Conservation (phyloP, 2,329 filamentous ascomycete genomes). For the Daldinia eschscholtzii region DNA sequence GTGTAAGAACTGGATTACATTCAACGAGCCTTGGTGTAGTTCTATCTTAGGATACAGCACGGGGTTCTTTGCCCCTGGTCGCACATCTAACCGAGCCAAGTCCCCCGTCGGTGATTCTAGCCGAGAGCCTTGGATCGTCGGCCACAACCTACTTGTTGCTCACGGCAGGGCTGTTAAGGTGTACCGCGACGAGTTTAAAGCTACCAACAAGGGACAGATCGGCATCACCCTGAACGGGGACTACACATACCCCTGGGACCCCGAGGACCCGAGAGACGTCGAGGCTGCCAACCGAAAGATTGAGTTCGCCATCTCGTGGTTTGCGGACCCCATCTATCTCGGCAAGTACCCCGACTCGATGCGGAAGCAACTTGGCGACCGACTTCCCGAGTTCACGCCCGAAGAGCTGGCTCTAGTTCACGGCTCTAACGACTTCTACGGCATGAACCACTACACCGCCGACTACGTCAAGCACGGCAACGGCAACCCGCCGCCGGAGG, state of each 20-base stretch:
- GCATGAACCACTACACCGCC: slow-evolving; percentile 94
- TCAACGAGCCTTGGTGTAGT: slow-evolving; percentile 91
- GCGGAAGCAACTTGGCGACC: slow-evolving; percentile 81
- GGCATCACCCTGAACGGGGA: slow-evolving; percentile 91
- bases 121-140: slow-evolving; percentile 84
- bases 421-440: slow-evolving; percentile 93
- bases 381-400: slow-evolving; percentile 79
- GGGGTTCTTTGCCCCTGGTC: slow-evolving; percentile 85
- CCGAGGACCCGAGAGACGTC: slow-evolving; percentile 78
- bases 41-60: slow-evolving; percentile 83
- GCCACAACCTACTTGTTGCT: slow-evolving; percentile 83
- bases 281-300: slow-evolving; percentile 84
- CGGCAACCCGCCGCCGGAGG: slow-evolving; percentile 70
- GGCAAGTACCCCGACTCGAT: slow-evolving; percentile 88
- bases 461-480: slow-evolving; percentile 85
- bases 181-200: slow-evolving; percentile 86
- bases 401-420: slow-evolving; percentile 81
- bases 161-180: slow-evolving; percentile 85
- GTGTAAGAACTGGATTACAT: slow-evolving; percentile 90
- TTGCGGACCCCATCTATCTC: slow-evolving; percentile 87
- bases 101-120: slow-evolving; percentile 78
- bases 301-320: slow-evolving; percentile 90
- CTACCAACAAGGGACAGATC: slow-evolving; percentile 79
- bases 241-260: slow-evolving; percentile 85
- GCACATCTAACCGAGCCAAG: slow-evolving; percentile 79